A percentile compares a stretch with the other conserved stretches of the same genome.
phyloP scores from a whole-genome alignment of 2,329 filamentous ascomycete genomes.

The Amylocarpus encephaloides region DNA sequence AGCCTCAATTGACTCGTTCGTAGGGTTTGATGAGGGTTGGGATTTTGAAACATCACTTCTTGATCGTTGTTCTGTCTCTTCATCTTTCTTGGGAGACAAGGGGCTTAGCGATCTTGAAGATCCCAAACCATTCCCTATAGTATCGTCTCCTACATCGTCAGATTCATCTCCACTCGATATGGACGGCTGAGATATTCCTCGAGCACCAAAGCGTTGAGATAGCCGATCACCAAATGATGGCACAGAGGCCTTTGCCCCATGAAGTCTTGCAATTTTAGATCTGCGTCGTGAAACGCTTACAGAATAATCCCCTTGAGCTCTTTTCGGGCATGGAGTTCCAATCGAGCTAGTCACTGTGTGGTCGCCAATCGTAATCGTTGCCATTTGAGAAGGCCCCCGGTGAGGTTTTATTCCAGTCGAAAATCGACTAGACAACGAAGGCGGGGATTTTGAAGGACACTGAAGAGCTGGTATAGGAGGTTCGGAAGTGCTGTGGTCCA shows the following conservation, averaged over 20 bases:
- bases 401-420: conserved; percentile 17
- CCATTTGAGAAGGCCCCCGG: conserved; percentile 23
- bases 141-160: conserved; percentile 7
- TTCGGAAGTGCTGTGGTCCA: conserved; percentile 10
- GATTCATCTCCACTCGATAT: conserved; percentile 12
- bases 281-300: conserved; percentile 7
- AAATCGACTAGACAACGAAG: conserved; percentile 23
- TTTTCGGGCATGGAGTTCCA: conserved; percentile 25
- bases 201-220: conserved; percentile 28
- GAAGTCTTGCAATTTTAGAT: neutral
- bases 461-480: conserved; percentile 21
- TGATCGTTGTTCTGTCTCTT: neutral
- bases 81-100: neutral
- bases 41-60: neutral
- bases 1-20: conserved; percentile 7
- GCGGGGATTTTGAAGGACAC: conserved; percentile 22
- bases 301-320: conserved; percentile 13
- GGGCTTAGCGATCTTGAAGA: neutral
- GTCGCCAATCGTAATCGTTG: conserved; percentile 32
- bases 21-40: neutral
- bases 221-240: conserved; percentile 29
- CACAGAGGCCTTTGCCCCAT: neutral
- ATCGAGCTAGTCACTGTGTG: conserved; percentile 29
- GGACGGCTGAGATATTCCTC: conserved; percentile 15
- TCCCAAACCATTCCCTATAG: neutral